These are phyloP conservation scores for Trichoderma reesei DNA, from an alignment of 495 filamentous ascomycete genomes.

Conservation along the genomic window DNA sequence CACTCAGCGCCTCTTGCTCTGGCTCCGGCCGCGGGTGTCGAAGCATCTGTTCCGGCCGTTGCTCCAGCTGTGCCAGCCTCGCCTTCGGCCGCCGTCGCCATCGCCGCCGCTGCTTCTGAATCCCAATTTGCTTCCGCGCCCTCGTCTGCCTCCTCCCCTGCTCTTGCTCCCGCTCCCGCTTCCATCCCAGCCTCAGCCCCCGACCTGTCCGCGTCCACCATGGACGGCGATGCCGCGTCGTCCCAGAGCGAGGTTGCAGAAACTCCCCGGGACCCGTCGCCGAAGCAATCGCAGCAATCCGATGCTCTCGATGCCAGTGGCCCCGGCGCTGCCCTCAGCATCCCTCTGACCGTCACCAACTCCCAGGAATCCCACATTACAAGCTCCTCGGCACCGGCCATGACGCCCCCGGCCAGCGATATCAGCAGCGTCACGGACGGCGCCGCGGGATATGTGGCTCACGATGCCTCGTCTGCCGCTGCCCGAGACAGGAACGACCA, in stretches of 20 bases:
- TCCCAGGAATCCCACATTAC: slow-evolving; percentile 34
- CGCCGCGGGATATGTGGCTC: slow-evolving; percentile 15
- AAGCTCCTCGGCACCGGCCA: slow-evolving; percentile 32
- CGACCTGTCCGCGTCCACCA: not conserved
- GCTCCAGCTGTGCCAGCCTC: not conserved
- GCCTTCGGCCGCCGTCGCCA: not conserved
- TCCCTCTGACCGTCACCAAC: slow-evolving; percentile 11
- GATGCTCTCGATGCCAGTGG: not conserved
- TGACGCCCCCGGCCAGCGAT: slow-evolving; percentile 39
- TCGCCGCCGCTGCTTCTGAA: not conserved
- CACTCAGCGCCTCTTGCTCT: not conserved
- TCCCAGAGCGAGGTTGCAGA: slow-evolving; percentile 1
- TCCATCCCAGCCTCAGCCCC: not conserved
- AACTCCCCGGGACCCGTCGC: not conserved
- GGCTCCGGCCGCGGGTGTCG: not conserved
- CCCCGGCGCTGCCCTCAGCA: slow-evolving; percentile 5
- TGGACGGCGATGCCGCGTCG: slow-evolving; percentile 1
- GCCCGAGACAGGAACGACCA: slow-evolving; percentile 29
- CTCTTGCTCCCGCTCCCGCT: not conserved
- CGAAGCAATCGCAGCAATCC: slow-evolving; percentile 8
- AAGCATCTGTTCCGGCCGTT: not conserved
- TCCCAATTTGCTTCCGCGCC: too few species aligned
- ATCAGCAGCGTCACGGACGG: slow-evolving; percentile 25
- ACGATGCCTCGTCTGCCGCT: slow-evolving; percentile 17
- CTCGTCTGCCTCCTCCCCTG: too few species aligned